phyloP scores from a whole-genome alignment of 1,284 basidiomycete genomes.

The Porphyrellus sp. region DNA sequence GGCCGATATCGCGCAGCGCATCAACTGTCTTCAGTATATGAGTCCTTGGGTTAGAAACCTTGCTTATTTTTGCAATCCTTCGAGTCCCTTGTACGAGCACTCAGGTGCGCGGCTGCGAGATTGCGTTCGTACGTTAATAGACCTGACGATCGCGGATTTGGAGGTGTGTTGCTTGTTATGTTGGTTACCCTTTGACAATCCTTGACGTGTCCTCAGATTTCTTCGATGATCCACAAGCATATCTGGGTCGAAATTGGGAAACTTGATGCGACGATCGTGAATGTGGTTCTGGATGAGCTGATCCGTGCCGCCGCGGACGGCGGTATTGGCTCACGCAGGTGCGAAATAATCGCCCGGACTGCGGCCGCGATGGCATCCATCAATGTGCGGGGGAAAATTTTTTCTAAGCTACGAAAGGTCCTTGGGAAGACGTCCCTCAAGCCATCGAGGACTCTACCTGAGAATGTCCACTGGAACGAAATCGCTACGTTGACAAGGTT shows the following conservation, averaged over 20 bases:
- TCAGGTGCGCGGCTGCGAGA: slow-evolving; percentile 73
- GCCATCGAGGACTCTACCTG: slow-evolving; percentile 57
- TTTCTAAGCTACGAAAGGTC: slow-evolving; percentile 76
- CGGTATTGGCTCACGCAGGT: slow-evolving; percentile 70
- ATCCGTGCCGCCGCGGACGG: slow-evolving; percentile 78
- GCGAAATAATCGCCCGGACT: slow-evolving; percentile 73
- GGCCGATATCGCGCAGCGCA: slow-evolving; percentile 50
- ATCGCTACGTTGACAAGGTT: slow-evolving; percentile 78
- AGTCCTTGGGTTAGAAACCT: slow-evolving; percentile 86
- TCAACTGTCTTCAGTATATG: slow-evolving; percentile 76
- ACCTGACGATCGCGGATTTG: slow-evolving; percentile 67
- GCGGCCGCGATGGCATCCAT: slow-evolving; percentile 75
- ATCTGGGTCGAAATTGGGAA: slow-evolving; percentile 76
- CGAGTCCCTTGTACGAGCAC: slow-evolving; percentile 60
- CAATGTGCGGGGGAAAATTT: slow-evolving; percentile 72
- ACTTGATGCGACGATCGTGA: slow-evolving; percentile 62
- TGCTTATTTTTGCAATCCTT: slow-evolving; percentile 66
- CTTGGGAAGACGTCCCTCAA: slow-evolving; percentile 70
- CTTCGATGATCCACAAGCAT: slow-evolving; percentile 63
- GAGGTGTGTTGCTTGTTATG: slow-evolving; percentile 46
- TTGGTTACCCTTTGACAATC: not conserved
- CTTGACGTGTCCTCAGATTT: slow-evolving; percentile 48
- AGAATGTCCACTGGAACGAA: slow-evolving; percentile 81
- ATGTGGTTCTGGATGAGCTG: slow-evolving; percentile 74
- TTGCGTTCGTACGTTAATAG: slow-evolving; percentile 72